A percentile compares a stretch with the other conserved stretches of the same genome.
These are phyloP conservation scores for Raffaelea albimanens DNA, from an alignment of 2,329 filamentous ascomycete species.

Conservation along the genomic window DNA sequence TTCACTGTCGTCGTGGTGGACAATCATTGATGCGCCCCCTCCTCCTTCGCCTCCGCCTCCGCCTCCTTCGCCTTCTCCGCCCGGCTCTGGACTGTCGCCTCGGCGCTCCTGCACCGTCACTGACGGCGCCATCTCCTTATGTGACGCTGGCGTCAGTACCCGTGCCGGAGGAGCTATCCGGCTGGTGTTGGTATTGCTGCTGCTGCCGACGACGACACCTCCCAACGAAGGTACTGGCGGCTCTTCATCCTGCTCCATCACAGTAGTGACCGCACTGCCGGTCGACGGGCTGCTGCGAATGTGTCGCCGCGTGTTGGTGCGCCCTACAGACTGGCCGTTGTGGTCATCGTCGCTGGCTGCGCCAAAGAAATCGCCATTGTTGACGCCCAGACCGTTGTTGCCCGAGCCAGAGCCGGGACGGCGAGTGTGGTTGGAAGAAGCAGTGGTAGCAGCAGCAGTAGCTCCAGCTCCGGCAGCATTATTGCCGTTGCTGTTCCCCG, in stretches of 20 bases:
- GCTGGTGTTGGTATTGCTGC: slow-evolving; percentile 15
- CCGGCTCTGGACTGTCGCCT: slow-evolving; percentile 26
- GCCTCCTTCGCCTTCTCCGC: slow-evolving; percentile 26
- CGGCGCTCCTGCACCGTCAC: slow-evolving; percentile 46
- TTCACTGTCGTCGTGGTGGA: too few relatives aligned
- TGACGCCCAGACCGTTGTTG: slow-evolving; percentile 8
- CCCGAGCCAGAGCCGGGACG: slow-evolving; percentile 34
- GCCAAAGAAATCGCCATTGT: slow-evolving; percentile 4
- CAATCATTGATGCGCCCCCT: slow-evolving; percentile 23
- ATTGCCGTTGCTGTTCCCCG: slow-evolving; percentile 8
- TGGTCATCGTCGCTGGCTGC: slow-evolving; percentile 30
- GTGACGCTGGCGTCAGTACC: not conserved
- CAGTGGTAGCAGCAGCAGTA: too few relatives aligned
- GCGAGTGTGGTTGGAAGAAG: slow-evolving; percentile 49
- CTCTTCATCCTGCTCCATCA: slow-evolving; percentile 76
- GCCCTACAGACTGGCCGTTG: slow-evolving; percentile 42
- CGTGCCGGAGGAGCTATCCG: not conserved
- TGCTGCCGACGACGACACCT: slow-evolving; percentile 33
- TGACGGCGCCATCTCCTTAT: not conserved
- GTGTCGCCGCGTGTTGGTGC: slow-evolving; percentile 72
- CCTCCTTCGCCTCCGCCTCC: slow-evolving; percentile 13
- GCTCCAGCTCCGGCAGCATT: slow-evolving; percentile 4
- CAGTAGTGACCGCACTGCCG: slow-evolving; percentile 69
- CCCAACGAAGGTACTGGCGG: slow-evolving; percentile 27
- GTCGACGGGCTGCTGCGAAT: slow-evolving; percentile 71